Base-by-base conservation (phyloP, 1,284 basidiomycete species). In the Heterobasidion irregulare region DNA sequence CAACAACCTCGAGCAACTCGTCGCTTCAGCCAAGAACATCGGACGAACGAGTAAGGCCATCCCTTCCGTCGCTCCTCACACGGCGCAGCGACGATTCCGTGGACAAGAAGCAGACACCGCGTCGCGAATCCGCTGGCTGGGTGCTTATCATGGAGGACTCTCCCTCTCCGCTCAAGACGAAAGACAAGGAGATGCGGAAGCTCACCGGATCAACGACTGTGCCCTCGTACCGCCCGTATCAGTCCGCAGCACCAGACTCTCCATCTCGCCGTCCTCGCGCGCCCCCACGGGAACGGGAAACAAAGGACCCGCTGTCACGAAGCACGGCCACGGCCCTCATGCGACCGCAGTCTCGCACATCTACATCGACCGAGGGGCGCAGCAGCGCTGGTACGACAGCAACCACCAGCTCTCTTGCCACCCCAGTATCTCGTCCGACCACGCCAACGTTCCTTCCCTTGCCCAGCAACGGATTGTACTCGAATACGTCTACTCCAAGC, bases 131-230 rank as follows among this genome's bases (percentile, higher is more conserved):
- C 5, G 80, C 86, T 33, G 88, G 88, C 52, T 90, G 87, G 87
- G 87, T 90, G 41, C 76, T 89, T 34, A 86, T 90, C 53, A 88
- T 89, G 86, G 87, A 89, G 60, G 88, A 89, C 62, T 82, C 84
- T 0, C 85, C 87, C 15, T 83, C 83, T n/a, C 86, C 84, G 18
- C 73, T 72, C 43, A 84, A 82, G 65, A 72, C 76, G 52, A 71
- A 74, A 58, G 77, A 79, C 53, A 77, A 78, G 57, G 79, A 80
- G 57, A 67, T 73, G 54, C 74, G 84, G 57, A 76, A 84, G 61
- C 67, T 77, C 10, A 84, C 85, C 9, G 86, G 81, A 59, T 82
- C 86, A 19, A 72, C 62, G 9, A 59, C 59, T 50, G 56, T 62
- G 55, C 64, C 66, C 10, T 64, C 68, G 26, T 70, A 68, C 62